Percentiles rank a stretch among this genome's conserved stretches.
Conservation (phyloP, 1,284 basidiomycete genomes). For the Pisolithus thermaeus region DNA sequence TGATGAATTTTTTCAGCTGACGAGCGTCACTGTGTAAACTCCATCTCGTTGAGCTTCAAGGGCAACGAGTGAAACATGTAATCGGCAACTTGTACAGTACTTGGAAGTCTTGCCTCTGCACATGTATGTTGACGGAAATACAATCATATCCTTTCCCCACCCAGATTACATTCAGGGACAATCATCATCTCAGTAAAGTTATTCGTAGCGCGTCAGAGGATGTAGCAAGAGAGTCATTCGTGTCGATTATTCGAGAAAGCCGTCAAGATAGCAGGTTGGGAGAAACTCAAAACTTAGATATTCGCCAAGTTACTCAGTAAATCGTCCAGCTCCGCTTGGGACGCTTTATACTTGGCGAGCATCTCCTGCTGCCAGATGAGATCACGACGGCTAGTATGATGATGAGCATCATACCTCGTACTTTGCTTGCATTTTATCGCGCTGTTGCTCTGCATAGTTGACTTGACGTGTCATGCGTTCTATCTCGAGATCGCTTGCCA, state of each 20-base stretch:
- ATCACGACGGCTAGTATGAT: background rate
- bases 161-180: background rate
- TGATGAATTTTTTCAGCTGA: conserved; percentile 44
- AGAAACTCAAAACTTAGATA: background rate
- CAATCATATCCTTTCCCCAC: background rate
- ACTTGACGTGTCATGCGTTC: conserved; percentile 72
- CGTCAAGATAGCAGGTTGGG: too few species aligned
- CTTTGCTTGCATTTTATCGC: conserved; percentile 93
- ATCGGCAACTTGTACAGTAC: conserved; percentile 73
- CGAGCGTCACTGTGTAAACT: conserved; percentile 90
- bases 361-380: conserved; percentile 50
- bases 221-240: too few species aligned
- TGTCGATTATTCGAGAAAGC: too few species aligned
- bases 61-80: conserved; percentile 40
- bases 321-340: conserved; percentile 86
- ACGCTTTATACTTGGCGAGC: conserved; percentile 66
- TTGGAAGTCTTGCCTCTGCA: conserved; percentile 49
- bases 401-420: conserved; percentile 63
- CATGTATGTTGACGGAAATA: too few species aligned
- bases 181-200: background rate
- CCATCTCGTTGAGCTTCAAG: conserved; percentile 77
- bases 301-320: conserved; percentile 32
- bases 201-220: too few species aligned
- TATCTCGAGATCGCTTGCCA: too few species aligned
- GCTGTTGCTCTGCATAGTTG: conserved; percentile 82